A percentile compares a stretch with the other conserved stretches of the same genome.
phyloP scores from a whole-genome alignment of 345 rosid genomes.

The Eucalyptus pauciflora region DNA sequence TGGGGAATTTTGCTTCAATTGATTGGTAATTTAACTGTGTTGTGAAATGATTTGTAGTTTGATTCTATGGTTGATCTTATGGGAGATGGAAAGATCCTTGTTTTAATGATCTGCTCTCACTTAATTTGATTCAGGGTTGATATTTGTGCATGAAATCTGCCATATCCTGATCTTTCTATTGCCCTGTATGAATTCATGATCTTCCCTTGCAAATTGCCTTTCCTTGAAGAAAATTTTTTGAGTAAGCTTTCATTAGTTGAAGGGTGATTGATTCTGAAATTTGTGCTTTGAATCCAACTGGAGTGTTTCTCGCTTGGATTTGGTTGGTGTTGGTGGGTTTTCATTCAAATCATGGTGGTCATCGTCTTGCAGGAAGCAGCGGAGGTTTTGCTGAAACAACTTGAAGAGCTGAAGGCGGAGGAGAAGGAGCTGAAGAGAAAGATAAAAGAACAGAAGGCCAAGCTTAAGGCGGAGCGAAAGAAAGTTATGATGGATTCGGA shows the following conservation, averaged over 20 bases:
- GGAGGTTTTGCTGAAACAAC: conserved; percentile 29
- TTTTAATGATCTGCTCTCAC: not conserved
- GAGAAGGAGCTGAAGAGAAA: conserved; percentile 42
- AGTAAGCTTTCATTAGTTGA: not conserved
- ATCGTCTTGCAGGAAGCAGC: conserved; percentile 41
- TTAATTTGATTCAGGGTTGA: not conserved
- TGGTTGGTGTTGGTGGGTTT: not conserved
- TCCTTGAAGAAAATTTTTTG: not conserved
- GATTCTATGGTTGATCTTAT: not conserved
- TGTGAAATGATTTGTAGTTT: not conserved
- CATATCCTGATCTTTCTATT: not conserved
- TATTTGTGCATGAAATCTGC: not conserved
- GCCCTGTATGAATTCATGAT: not conserved
- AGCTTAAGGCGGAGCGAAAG: conserved; percentile 21
- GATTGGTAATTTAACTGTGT: not conserved
- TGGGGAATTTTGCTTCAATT: not conserved
- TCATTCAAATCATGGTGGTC: not conserved
- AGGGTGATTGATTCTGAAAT: not conserved
- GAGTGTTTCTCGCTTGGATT: not conserved
- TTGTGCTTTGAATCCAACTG: not conserved
- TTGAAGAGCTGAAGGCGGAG: conserved; percentile 42
- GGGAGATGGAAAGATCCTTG: not conserved
- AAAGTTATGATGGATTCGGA: conserved; percentile 8
- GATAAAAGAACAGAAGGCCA: conserved; percentile 37
- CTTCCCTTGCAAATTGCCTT: not conserved